Base-by-base conservation (phyloP, 2,329 filamentous ascomycete genomes). In the Diaporthe aspalathi region DNA sequence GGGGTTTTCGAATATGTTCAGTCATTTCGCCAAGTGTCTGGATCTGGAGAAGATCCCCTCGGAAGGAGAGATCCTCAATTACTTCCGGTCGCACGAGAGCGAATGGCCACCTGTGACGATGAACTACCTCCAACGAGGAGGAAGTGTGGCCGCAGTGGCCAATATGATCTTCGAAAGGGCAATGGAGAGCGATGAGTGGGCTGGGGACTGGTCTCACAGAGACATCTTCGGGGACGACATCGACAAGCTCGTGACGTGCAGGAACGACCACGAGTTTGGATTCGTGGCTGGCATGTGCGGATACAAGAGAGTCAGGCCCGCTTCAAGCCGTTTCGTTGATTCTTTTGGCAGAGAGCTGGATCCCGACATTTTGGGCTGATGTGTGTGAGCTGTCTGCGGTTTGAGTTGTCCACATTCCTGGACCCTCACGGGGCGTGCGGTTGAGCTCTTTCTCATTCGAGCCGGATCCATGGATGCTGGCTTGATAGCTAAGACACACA, bases 191-290 rank as follows among this genome's bases (percentile, higher is more conserved):
- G 60, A 63, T 9, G 43, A 63, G 43, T 63, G 60, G 43, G 27
- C 60, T 35, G 60, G 60, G n/a, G 43, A 63, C n/a, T 43, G 60
- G 1, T 2, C 4, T 24, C 43, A 63, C 9, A 49, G 27, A 14
- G 43, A 38, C 1, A 14, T 32, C 32, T 57, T 43, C 17, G 32
- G 20, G 2, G 43, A 67, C 6, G 47, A 77, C 52, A 73, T 77
- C 63, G 72, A 74, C 29, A 66, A 54, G 22, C 63, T 80, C 56
- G 76, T 77, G 49, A 72, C 73, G 63, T 82, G 80, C 74, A 76
- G 80, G 70, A 81, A 82, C 70, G 79, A 81, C 71, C 73, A 77
- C 72, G 80, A 82, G 72, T 81, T 80, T 76, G 77, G 76, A 32
- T 78, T 79, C 70, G 77, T 79, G 63, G 77, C 76, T 29, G 60